Evolutionary conservation across 2,329 filamentous ascomycete genomes (phyloP).

Genomic region (Colletotrichum musae): DNA sequence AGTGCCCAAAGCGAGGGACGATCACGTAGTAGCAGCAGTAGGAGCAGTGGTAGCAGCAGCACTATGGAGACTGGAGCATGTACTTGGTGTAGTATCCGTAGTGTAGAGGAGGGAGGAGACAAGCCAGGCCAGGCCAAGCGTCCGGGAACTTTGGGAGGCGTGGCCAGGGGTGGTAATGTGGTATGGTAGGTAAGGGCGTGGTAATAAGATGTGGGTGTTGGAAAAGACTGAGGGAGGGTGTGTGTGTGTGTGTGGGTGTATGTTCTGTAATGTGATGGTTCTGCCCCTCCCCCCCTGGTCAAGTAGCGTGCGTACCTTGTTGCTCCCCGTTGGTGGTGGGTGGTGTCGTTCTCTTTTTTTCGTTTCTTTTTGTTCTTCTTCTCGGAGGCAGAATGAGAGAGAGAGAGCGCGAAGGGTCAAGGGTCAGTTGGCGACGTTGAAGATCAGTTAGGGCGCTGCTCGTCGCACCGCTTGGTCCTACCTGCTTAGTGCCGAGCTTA

Average conservation of each 20-base stretch:
- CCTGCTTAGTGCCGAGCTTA: conserved; percentile 25
- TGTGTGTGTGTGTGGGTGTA: conserved; percentile 16
- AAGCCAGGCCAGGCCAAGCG: conserved; percentile 29
- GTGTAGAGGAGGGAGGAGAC: conserved; percentile 2
- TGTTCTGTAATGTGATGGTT: conserved; percentile 19
- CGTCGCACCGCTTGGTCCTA: conserved; percentile 13
- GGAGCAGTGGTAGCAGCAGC: background rate
- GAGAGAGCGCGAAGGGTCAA: no score
- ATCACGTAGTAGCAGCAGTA: conserved; percentile 32
- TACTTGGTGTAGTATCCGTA: background rate
- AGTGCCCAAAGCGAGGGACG: conserved; percentile 42
- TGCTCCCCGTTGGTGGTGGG: conserved; percentile 2
- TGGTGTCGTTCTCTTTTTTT: conserved; percentile 12
- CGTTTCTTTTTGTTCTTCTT: conserved; percentile 12
- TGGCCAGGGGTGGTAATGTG: background rate
- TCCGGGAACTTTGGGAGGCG: conserved; percentile 36
- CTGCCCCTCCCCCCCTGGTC: background rate
- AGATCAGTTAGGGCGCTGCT: conserved; percentile 34
- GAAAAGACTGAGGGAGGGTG: background rate
- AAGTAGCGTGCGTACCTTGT: conserved; percentile 30
- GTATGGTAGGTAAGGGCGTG: background rate
- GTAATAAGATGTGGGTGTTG: conserved; percentile 2
- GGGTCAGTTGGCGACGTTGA: conserved; percentile 28
- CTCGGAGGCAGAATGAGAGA: background rate
- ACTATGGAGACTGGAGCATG: background rate